Conservation (phyloP, 495 filamentous ascomycete genomes). For the Penicillium desertorum region DNA sequence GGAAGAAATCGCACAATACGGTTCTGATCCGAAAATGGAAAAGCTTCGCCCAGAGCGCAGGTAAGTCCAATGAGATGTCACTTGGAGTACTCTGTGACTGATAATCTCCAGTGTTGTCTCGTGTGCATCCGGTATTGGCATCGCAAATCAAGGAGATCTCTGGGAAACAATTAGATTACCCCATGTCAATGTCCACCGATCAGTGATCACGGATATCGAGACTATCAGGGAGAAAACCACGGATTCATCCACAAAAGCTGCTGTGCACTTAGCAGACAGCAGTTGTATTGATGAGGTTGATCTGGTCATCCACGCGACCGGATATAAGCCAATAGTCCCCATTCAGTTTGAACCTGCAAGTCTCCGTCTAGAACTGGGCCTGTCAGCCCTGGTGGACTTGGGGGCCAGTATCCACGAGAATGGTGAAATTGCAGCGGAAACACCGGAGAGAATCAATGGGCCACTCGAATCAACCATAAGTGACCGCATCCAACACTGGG, state of each 20-base stretch:
- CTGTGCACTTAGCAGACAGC: constrained; percentile 17
- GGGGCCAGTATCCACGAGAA: background rate
- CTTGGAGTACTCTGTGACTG: background rate
- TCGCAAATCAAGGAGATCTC: constrained; percentile 34
- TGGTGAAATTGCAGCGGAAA: background rate
- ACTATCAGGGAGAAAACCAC: background rate
- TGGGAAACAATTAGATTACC: constrained; percentile 33
- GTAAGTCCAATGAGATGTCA: constrained; percentile 5
- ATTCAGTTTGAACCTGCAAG: constrained; percentile 45
- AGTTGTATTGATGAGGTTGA: constrained; percentile 43
- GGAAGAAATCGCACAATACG: constrained; percentile 21
- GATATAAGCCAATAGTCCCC: constrained; percentile 62
- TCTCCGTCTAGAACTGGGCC: constrained; percentile 24
- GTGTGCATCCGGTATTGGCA: constrained; percentile 28
- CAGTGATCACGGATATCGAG: constrained; percentile 16
- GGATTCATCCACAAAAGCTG: background rate
- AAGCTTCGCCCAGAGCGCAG: constrained; percentile 29
- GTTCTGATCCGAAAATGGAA: constrained; percentile 26
- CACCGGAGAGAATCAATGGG: background rate
- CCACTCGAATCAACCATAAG: background rate
- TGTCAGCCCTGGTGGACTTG: constrained; percentile 13
- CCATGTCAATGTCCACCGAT: constrained; percentile 31
- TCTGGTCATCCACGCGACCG: constrained; percentile 39
- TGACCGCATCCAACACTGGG: constrained; percentile 17
- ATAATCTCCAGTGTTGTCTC: constrained; percentile 24